Base-by-base conservation (phyloP, 176 grass and related monocot genomes). In the Bolboschoenus planiculmis region DNA sequence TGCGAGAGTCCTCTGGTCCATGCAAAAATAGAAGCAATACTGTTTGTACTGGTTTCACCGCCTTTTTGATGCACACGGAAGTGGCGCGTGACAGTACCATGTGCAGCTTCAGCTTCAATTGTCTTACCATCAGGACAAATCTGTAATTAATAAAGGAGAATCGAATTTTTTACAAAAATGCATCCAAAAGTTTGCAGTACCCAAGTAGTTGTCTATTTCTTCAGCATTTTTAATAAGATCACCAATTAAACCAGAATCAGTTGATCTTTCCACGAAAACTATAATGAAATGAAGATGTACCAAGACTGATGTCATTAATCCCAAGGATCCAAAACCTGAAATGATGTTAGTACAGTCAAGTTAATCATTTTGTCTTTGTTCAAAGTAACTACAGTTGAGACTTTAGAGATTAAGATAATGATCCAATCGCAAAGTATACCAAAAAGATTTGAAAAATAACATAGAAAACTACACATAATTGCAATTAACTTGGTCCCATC, bases 11-110 rank as follows among this genome's bases (percentile, higher is more conserved):
- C 89, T 81, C 87, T 84, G 1, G 92, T 89, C 92, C 92, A 91
- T 31, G 92, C 89, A 87, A 94, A 94, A 82, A 91, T 94, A 56
- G 92, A 94, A 43, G 92, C 92, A 57, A 94, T 94, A 83, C 92
- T 94, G 61, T 94, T 94, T 85, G 92, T 94, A 87, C 92, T 89
- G 65, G 92, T 94, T 87, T 94, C 87, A 2, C 92, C 89, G 57
- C 89, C 92, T 74, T 87, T 94, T 82, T 89, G 73, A 72, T 94
- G 87, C 21, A 94, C 89, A 16, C 89, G 67, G 34, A 84, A 91
- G 77, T 94, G 92, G 27, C 89, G 83, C 14, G 89, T 94, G 30
- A 94, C 89, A 56, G 92, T 94, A 76, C 92, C 92, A 79, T 94
- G 89, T 67, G 92, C 92, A 87, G 92, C 92, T 89, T 94, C 89